Percentiles rank a stretch among this genome's conserved stretches.
phyloP scores from a whole-genome alignment of 169 alveolate species.

The Besnoitia besnoiti region DNA sequence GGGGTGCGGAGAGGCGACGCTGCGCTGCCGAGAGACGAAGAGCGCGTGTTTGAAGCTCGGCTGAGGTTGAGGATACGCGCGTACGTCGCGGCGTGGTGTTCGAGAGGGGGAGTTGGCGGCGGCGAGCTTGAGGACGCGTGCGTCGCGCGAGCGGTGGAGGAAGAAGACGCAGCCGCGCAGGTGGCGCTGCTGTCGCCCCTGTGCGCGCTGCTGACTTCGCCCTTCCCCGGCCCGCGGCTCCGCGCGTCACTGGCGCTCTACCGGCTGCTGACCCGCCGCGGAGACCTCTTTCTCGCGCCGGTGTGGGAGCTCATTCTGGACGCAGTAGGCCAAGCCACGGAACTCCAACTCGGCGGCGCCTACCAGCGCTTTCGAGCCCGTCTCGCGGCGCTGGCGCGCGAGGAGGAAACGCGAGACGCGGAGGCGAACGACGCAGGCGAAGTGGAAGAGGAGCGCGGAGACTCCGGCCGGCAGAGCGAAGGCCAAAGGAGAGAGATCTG shows the following conservation, averaged over 20 bases:
- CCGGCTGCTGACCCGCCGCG: not conserved
- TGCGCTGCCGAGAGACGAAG: too few species aligned
- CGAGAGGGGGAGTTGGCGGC: not conserved
- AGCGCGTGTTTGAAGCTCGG: too few species aligned
- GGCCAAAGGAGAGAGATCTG: not conserved
- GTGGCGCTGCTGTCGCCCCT: not conserved
- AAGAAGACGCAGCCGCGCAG: constrained; percentile 23
- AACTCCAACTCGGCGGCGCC: constrained; percentile 26
- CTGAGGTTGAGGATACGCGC: too few species aligned
- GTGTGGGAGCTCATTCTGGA: not conserved
- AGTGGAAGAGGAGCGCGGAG: not conserved
- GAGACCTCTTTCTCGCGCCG: not conserved
- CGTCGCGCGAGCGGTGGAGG: too few species aligned
- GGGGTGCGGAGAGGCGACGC: too few species aligned
- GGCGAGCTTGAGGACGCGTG: not conserved
- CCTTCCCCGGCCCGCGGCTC: not conserved
- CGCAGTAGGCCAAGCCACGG: not conserved
- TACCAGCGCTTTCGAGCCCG: not conserved
- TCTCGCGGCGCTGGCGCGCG: not conserved
- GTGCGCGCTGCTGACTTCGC: not conserved
- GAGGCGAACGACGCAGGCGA: not conserved
- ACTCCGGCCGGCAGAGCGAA: not conserved
- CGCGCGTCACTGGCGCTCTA: not conserved
- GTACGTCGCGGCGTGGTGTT: too few species aligned
- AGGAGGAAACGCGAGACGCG: not conserved